Evolutionary conservation across 257 asterid genomes (phyloP).

Genomic region (Solanum okadae): DNA sequence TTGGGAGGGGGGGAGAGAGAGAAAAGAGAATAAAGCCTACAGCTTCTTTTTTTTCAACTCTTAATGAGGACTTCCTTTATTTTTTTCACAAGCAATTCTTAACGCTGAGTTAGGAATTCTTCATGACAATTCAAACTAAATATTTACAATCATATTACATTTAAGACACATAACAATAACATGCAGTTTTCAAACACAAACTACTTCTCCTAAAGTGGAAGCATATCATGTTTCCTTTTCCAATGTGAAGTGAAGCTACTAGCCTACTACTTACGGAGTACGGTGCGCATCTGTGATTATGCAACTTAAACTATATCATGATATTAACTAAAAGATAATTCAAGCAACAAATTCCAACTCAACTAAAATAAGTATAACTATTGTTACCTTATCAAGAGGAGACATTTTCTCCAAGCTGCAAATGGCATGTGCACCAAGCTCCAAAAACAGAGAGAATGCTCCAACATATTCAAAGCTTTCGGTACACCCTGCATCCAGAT

Average conservation of each 20-base stretch:
- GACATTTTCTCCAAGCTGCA: slow-evolving; percentile 86
- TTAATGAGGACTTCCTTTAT: not conserved
- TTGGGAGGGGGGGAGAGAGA: not conserved
- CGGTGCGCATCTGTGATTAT: not conserved
- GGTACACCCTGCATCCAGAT: slow-evolving; percentile 89
- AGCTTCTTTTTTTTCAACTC: not conserved
- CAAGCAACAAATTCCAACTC: not conserved
- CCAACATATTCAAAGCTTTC: slow-evolving; percentile 88
- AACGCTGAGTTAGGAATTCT: not conserved
- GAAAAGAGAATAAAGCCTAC: not conserved
- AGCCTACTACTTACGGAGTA: not conserved
- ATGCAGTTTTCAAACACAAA: not conserved
- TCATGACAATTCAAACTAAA: not conserved
- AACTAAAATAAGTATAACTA: not conserved
- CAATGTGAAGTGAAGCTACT: not conserved
- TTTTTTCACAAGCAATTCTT: not conserved
- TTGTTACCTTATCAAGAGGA: slow-evolving; percentile 59
- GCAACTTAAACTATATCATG: not conserved
- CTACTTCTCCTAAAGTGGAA: not conserved
- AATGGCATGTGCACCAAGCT: slow-evolving; percentile 79
- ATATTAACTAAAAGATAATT: not conserved
- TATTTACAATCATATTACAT: not conserved
- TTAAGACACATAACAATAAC: not conserved
- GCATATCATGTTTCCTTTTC: not conserved
- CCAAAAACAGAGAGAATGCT: slow-evolving; percentile 72